Evolutionary conservation across 306 rosid genomes (phyloP), one percentile per base, ranked within the genome.

Genomic region (Pterocarpus macrocarpus): DNA sequence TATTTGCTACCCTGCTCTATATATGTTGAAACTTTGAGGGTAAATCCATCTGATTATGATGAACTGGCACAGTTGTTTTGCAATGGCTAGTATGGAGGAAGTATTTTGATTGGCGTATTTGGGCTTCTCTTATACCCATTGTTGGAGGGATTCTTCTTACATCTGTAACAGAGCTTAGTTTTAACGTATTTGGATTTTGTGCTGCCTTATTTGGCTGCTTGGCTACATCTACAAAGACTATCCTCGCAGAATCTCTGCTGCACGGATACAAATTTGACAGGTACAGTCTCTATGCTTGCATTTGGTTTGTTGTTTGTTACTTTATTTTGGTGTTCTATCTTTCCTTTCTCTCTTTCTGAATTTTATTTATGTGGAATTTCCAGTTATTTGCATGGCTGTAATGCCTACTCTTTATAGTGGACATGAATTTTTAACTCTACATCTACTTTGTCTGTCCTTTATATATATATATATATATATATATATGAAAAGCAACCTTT

Each of bases 61-160:
- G 72, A 44, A 79, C 70, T 82, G 39, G 76, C 58, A 69, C 97
- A 93, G 99, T 95, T 89, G 57, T 93, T 64, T 85, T 95, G 85
- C 99, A 95, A 83, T 93, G 97, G 97, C 89, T 95, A 52, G 95
- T 95, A 10, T 95, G 99, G 99, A 93, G 89, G 88, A 95, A 95
- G 82, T 49, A 85, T 85, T 95, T 95, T 82, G 97, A 95, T 76
- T 95, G 91, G 95, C 89, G 97, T 73, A 93, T 93, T 72, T 95
- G 99, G 99, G 82, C 91, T 84, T 84, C 97, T 68, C 90, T 95
- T 86, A 85, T 93, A 83, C 99, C 99, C 67, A 95, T 95, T 85
- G 99, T 95, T 76, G 99, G 99, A 82, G 99, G 99, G 83, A 95
- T 95, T 88, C 97, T 95, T 82, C 97, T 95, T 38, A 90, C 99